A percentile compares a stretch with the other conserved stretches of the same genome.
These are phyloP conservation scores for Thraustochytrium sp. DNA, from an alignment of 352 stramenopile genomes.

Conservation along the genomic window DNA sequence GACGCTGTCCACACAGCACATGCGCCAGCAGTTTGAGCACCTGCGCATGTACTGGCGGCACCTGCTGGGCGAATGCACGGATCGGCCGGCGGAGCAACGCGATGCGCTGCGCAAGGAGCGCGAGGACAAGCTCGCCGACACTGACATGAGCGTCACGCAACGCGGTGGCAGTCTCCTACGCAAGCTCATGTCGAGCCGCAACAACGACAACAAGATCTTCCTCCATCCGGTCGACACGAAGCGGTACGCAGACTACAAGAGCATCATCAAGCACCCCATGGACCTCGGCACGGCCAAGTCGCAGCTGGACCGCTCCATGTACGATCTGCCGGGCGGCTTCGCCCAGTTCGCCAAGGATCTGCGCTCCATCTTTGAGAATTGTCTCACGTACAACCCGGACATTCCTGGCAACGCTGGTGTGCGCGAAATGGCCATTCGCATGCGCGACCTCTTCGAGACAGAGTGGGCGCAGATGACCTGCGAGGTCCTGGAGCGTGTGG, in stretches of 20 bases:
- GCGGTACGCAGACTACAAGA: conserved; percentile 84
- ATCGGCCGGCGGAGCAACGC: not conserved
- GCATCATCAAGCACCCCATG: conserved; percentile 97
- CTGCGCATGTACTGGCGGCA: conserved; percentile 15
- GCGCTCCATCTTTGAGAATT: conserved; percentile 93
- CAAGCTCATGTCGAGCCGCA: conserved; percentile 7
- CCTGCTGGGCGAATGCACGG: conserved; percentile 16
- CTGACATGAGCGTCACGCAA: not conserved
- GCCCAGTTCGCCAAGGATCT: conserved; percentile 83
- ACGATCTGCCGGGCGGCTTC: conserved; percentile 62
- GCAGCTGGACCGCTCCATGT: conserved; percentile 75
- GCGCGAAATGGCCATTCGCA: conserved; percentile 36
- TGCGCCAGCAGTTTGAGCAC: conserved; percentile 17
- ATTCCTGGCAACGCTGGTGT: conserved; percentile 59
- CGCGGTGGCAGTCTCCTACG: not conserved
- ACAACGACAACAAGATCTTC: not conserved
- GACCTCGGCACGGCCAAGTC: conserved; percentile 90
- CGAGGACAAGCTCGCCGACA: not conserved
- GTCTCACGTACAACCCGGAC: conserved; percentile 86
- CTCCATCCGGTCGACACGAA: conserved; percentile 12
- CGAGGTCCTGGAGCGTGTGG: not conserved
- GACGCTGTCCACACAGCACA: not conserved
- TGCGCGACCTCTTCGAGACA: conserved; percentile 48
- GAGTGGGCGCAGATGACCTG: conserved; percentile 37
- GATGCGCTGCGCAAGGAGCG: conserved; percentile 7